Base-by-base conservation (phyloP, 768 basidiomycete species). In the Rhodotorula paludigena region DNA sequence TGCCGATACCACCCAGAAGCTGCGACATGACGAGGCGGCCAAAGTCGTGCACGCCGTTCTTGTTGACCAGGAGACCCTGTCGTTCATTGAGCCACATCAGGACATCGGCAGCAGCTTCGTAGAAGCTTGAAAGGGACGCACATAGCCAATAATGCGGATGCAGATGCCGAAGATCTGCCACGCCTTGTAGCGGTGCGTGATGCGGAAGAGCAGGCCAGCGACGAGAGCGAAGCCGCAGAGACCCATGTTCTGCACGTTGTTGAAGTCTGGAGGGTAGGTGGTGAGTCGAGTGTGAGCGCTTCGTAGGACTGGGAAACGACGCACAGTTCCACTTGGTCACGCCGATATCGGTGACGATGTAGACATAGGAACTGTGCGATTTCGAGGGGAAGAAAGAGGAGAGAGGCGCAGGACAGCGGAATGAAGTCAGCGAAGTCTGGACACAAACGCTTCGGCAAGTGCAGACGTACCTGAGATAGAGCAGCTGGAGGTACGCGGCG, bases 181-280 rank as follows among this genome's bases (percentile, higher is more conserved):
- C 30, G 64, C 69, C 74, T 79, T 79, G 76, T 77, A 80, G 28
- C 78, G 66, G 59, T 76, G 76, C 18, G 76, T 77, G 54, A 67
- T 74, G n/a, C 75, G 64, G 48, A 74, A 71, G 47, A 78, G 49
- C 3, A 74, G 36, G 14, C 78, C 79, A 16, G 77, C 77, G 30
- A 77, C 21, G 36, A 79, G 57, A 23, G 70, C 77, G 65, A 78
- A 77, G 38, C 74, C 56, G 65, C 78, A 78, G 3, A 57, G 57
- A 0, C 61, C 58, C 61, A 72, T 60, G 36, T 39, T 72, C 28
- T 48, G 54, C 4, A 68, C 49, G 48, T 42, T 42, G 41, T 42
- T 42, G 41, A 11, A 42, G 41, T 42, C 41, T 42, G 41, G 12
- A 42, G 20, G n/a, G n/a, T 14, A 49, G n/a, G 48, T 18, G 36